Conservation (phyloP, 306 rosid species). For the Cajanus cajan region DNA sequence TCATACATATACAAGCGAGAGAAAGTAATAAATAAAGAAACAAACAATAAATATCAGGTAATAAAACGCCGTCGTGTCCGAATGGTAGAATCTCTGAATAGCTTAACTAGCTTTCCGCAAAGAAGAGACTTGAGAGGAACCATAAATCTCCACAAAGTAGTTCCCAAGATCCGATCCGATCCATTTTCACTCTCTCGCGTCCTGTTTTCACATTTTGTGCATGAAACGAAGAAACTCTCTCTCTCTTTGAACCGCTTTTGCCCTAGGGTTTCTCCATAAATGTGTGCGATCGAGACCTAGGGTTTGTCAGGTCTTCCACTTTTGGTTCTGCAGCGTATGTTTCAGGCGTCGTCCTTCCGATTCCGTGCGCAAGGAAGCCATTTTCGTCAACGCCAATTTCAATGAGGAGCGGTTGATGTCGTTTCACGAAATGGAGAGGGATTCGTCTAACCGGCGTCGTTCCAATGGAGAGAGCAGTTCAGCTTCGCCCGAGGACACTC, state of each 20-base stretch:
- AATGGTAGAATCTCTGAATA: background rate
- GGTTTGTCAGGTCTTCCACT: slow-evolving; percentile 48
- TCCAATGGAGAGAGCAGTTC: slow-evolving; percentile 63
- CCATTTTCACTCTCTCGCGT: background rate
- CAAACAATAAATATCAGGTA: background rate
- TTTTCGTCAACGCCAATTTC: slow-evolving; percentile 9
- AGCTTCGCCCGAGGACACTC: slow-evolving; percentile 42
- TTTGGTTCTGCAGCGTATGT: slow-evolving; percentile 59
- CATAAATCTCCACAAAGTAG: slow-evolving; percentile 30
- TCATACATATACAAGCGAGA: too few relatives aligned
- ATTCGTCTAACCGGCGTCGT: slow-evolving; percentile 24
- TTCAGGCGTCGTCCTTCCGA: background rate
- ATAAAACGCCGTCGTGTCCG: slow-evolving; percentile 24
- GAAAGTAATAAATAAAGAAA: background rate
- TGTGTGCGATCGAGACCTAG: slow-evolving; percentile 68
- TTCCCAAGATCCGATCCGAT: slow-evolving; percentile 61
- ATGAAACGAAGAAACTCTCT: background rate
- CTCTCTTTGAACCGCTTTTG: background rate
- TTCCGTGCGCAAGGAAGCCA: background rate
- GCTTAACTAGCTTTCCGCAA: background rate
- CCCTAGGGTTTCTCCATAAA: slow-evolving; percentile 5
- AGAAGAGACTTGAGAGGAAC: background rate
- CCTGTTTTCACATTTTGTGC: background rate
- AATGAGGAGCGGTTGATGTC: slow-evolving; percentile 31
- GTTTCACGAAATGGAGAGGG: slow-evolving; percentile 48